Base-by-base conservation (phyloP, 495 filamentous ascomycete species). In the Penicillium canariense region DNA sequence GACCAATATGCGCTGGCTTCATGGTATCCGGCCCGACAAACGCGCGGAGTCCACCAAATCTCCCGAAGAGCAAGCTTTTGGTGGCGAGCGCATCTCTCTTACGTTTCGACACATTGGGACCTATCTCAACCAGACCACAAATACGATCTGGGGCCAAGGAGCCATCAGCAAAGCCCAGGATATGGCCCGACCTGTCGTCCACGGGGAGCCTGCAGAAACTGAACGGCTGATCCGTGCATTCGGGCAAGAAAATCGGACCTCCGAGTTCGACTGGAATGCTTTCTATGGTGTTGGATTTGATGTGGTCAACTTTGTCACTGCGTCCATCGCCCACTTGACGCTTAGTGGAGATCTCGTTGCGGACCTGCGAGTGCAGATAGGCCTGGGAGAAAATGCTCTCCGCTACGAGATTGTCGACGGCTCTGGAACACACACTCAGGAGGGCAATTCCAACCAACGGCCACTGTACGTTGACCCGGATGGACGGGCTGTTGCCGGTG, bases 91-190 rank as follows among this genome's bases (percentile, higher is more conserved):
- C 5, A 96, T 99, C 65, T 92, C 88, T 10, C 80, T 99, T 39
- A 99, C 94, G 4, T 99, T 99, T 66, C 81, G 94, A 9, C 79
- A 84, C 35, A 97, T 99, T 58, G 90, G 84, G 1, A 99, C 94
- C 0, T 96, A 87, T 64, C 71, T 96, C 9, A 71, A 87, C 54
- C 71, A 78, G 7, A 69, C 82, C 10, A 77, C 83, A 17, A 70
- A 74, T 31, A 69, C 63, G 12, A 96, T 99, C 56, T 97, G 91
- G 91, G 94, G 94, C 26, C 91, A 96, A 71, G 94, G 94, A 5
- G 95, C 93, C 2, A 79, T 77, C 0, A 65, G 73, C 10, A 97
- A 97, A 70, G 73, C 69, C 0, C 72, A 75, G 14, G 73, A 74
- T 0, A 59, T 71, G 0, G 89, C 91, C 3, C 68, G 73, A 9